These are phyloP conservation scores for Acidomyces sp. DNA, from an alignment of 495 filamentous ascomycete species.

Conservation along the genomic window DNA sequence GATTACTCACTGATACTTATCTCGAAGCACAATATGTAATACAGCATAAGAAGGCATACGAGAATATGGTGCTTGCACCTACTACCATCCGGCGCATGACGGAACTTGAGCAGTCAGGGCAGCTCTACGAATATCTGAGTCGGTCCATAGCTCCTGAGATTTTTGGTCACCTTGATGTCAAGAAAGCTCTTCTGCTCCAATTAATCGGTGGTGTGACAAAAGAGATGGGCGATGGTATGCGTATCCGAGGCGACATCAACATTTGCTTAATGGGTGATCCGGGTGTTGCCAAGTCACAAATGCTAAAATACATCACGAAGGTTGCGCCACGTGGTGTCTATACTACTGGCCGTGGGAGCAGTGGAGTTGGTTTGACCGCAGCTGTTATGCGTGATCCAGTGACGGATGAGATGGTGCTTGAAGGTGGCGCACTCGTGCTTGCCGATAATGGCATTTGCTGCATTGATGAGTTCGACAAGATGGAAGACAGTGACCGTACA, in stretches of 20 bases:
- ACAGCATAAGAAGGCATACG: conserved; percentile 96
- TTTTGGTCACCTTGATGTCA: conserved; percentile 90
- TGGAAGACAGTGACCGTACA: conserved; percentile 92
- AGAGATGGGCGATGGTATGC: conserved; percentile 94
- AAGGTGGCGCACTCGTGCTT: conserved; percentile 88
- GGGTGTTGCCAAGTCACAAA: conserved; percentile 96
- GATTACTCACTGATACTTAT: conserved; percentile 91
- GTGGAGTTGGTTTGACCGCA: conserved; percentile 91
- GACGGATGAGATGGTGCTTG: conserved; percentile 96
- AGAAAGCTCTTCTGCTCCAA: conserved; percentile 88
- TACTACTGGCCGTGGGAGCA: conserved; percentile 90
- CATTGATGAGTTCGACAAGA: conserved; percentile 99
- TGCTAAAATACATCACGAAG: conserved; percentile 96
- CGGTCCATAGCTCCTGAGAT: conserved; percentile 97
- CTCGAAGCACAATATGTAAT: conserved; percentile 84
- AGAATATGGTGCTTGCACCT: conserved; percentile 67
- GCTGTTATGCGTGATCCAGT: conserved; percentile 98
- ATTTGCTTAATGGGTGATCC: conserved; percentile 98
- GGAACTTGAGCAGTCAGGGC: conserved; percentile 64
- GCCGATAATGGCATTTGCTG: conserved; percentile 99
- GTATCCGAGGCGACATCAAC: conserved; percentile 96
- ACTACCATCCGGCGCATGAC: conserved; percentile 67
- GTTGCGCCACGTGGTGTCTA: conserved; percentile 95
- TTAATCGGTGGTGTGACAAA: conserved; percentile 95
- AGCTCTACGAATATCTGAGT: conserved; percentile 86